Conservation (phyloP, 1,139 yeast species). For the Nakaseomyces glabratus region DNA sequence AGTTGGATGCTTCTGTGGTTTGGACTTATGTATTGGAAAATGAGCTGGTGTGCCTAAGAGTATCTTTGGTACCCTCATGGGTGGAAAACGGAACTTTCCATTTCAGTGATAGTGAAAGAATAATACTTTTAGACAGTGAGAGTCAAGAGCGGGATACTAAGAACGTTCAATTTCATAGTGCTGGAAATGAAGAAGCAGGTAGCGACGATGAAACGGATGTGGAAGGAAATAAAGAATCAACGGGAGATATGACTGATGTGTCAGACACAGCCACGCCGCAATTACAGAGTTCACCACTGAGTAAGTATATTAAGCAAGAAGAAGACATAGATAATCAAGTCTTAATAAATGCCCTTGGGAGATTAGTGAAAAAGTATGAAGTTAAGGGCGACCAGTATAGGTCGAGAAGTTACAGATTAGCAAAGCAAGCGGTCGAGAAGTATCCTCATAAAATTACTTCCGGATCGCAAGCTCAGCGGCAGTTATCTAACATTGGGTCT, state of each 20-base stretch:
- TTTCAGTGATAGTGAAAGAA: neutral
- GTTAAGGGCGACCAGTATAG: slow-evolving; percentile 37
- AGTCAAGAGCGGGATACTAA: neutral
- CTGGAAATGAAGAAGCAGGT: neutral
- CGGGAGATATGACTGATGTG: too few relatives aligned
- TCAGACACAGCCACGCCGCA: too few relatives aligned
- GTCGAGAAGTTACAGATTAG: slow-evolving; percentile 41
- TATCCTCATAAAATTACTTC: slow-evolving; percentile 32
- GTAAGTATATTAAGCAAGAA: slow-evolving; percentile 1
- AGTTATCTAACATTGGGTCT: slow-evolving; percentile 39
- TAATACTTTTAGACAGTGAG: neutral
- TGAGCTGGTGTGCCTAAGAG: slow-evolving; percentile 12
- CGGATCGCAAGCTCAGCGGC: slow-evolving; percentile 34
- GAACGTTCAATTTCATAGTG: neutral
- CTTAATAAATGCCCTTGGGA: slow-evolving; percentile 33
- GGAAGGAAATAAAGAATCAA: too few relatives aligned
- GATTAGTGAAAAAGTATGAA: slow-evolving; percentile 35
- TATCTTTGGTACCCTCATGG: slow-evolving; percentile 13
- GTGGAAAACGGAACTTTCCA: slow-evolving; percentile 11
- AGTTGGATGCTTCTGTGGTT: slow-evolving; percentile 12
- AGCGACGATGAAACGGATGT: slow-evolving; percentile 4
- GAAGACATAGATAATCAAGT: slow-evolving; percentile 30
- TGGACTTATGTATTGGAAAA: slow-evolving; percentile 12
- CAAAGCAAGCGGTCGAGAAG: slow-evolving; percentile 34
- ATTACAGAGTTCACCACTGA: neutral